These are phyloP conservation scores for Nymphaea colorata DNA, from an alignment of 164 flowering plant genomes.

Conservation along the genomic window DNA sequence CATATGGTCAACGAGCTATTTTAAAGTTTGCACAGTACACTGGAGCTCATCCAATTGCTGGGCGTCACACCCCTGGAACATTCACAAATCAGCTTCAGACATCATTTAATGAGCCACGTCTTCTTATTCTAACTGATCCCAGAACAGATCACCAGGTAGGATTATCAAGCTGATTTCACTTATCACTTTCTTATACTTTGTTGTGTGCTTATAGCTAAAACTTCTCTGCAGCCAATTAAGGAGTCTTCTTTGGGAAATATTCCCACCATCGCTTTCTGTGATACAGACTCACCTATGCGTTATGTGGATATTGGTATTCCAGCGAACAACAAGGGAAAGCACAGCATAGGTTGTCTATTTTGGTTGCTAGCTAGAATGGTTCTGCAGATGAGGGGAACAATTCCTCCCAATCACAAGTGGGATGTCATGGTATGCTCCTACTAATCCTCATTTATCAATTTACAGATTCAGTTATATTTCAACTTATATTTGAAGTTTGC, in stretches of 20 bases:
- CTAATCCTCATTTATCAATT: background rate
- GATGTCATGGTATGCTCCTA: slow-evolving; percentile 38
- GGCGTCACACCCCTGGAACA: slow-evolving; percentile 87
- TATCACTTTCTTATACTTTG: background rate
- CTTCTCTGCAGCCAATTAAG: slow-evolving; percentile 72
- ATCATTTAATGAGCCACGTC: slow-evolving; percentile 70
- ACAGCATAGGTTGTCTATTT: slow-evolving; percentile 81
- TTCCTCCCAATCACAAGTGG: slow-evolving; percentile 70
- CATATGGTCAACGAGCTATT: slow-evolving; percentile 89
- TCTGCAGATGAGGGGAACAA: slow-evolving; percentile 70
- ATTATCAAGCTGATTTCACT: background rate
- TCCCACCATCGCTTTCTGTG: slow-evolving; percentile 92
- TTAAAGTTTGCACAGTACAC: slow-evolving; percentile 77
- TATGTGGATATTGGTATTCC: slow-evolving; percentile 89
- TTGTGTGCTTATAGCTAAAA: background rate
- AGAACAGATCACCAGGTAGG: slow-evolving; percentile 52
- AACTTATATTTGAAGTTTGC: background rate
- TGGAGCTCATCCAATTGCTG: slow-evolving; percentile 77
- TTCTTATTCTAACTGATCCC: slow-evolving; percentile 75
- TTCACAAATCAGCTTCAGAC: slow-evolving; percentile 85
- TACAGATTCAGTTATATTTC: background rate
- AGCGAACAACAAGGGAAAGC: slow-evolving; percentile 89
- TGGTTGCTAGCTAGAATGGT: slow-evolving; percentile 91
- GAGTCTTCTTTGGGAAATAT: slow-evolving; percentile 81
- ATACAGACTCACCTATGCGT: slow-evolving; percentile 81